phyloP scores from a whole-genome alignment of 1,284 basidiomycete species.

The Marasmius oreades region DNA sequence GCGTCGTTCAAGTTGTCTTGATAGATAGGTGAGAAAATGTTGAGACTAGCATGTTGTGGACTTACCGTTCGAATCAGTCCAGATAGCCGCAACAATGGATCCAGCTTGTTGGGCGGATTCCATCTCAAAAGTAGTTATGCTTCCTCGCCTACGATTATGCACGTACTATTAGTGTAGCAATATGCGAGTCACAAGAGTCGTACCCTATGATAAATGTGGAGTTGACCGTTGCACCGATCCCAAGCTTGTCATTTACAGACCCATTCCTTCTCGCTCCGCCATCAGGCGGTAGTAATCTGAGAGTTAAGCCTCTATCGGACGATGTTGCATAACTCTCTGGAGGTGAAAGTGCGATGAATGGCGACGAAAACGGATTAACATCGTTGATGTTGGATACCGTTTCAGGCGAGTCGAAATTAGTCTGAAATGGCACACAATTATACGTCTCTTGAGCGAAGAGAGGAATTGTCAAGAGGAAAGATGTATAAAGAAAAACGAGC shows the following conservation, averaged over 20 bases:
- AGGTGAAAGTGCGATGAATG: constrained; percentile 32
- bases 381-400: constrained; percentile 15
- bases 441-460: neutral
- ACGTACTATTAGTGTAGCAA: neutral
- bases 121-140: neutral
- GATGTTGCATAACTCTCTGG: constrained; percentile 27
- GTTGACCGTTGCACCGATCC: constrained; percentile 40
- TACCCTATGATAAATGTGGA: constrained; percentile 37
- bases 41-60: neutral
- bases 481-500: neutral
- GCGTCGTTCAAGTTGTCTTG: neutral
- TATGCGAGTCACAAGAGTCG: constrained; percentile 6
- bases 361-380: constrained; percentile 13
- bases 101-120: neutral
- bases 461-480: neutral
- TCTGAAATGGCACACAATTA: constrained; percentile 22
- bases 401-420: constrained; percentile 19
- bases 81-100: constrained; percentile 6
- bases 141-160: neutral
- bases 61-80: neutral
- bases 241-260: constrained; percentile 34
- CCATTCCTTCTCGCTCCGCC: constrained; percentile 28
- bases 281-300: constrained; percentile 32
- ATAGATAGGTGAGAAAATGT: neutral
- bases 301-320: constrained; percentile 26